Base-by-base conservation (phyloP, 768 basidiomycete species). In the Tubosaeta sp. region DNA sequence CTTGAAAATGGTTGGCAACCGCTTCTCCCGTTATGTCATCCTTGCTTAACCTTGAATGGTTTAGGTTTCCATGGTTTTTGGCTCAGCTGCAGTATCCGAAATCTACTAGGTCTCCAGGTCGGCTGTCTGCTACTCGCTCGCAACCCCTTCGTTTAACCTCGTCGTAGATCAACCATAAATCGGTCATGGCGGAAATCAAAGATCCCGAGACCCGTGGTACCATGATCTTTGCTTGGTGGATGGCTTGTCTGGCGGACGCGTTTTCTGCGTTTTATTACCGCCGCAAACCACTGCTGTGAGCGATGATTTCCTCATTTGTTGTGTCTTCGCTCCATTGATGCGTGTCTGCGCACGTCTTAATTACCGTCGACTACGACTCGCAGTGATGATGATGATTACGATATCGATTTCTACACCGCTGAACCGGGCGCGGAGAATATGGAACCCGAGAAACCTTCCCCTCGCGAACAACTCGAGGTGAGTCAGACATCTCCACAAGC, bases 191-290 rank as follows among this genome's bases (percentile, higher is more conserved):
- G 10, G 81, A 76, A 53, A 88, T 90, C 57, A 77, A 81, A 56
- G 87, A 90, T 64, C 76, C 81, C 37, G 89, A 91, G 61, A 82
- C 76, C 46, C 82, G 86, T 48, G 86, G 88, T 25, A 90, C 86
- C 6, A 88, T 92, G 85, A 86, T 89, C 47, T 93, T 91, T 63
- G 86, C 91, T 1, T 94, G 92, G 87, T 95, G 93, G 91, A 88
- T 93, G 82, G 85, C 91, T 8, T 89, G 86, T 68, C 74, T 93
- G 43, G 77, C 81, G 32, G 94, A 97, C 62, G 89, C 91, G 7
- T 91, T 87, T 70, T 82, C 83, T 26, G 81, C 90, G 29, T 83
- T 84, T 31, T 93, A 91, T 69, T 91, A 92, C 71, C 82, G 91
- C 55, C 78, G 86, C 56, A 91, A 92, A 70, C 91, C 91, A 7